phyloP scores from a whole-genome alignment of 2,329 filamentous ascomycete genomes.

The Ascochyta viciae-villosae region DNA sequence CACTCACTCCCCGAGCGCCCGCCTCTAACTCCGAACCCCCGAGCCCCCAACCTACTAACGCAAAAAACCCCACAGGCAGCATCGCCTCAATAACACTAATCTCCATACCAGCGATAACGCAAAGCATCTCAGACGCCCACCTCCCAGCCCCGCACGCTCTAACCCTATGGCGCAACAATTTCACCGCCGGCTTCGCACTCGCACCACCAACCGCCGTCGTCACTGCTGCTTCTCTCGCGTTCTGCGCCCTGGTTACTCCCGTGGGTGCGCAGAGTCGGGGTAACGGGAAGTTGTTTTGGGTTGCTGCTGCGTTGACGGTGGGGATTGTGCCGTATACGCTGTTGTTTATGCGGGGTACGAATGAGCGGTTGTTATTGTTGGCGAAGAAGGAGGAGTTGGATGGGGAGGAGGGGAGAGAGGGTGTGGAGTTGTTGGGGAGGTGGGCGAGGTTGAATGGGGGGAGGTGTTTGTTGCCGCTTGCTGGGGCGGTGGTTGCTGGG shows the following conservation, averaged over 20 bases:
- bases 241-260: not conserved
- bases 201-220: not conserved
- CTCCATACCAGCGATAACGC: not conserved
- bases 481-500: not conserved
- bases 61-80: not conserved
- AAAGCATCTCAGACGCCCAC: not conserved
- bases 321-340: slow-evolving; percentile 7
- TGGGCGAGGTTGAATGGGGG: not conserved
- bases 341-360: not conserved
- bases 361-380: not conserved
- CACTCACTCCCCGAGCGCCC: not conserved
- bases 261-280: not conserved
- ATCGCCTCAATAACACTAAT: not conserved
- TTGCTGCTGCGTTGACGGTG: not conserved
- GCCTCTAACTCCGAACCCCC: not conserved
- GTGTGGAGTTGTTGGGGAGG: not conserved
- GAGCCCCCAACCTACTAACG: not conserved
- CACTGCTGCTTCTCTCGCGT: not conserved
- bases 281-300: not conserved
- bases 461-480: slow-evolving; percentile 8
- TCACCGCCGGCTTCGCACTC: not conserved
- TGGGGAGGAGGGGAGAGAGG: not conserved
- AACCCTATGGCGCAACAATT: not conserved
- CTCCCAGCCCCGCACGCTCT: not conserved
- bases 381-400: not conserved